Evolutionary conservation across 2,329 filamentous ascomycete genomes (phyloP), one percentile per base, ranked within the genome.

Genomic region (Neophaeococcomyces aloes): DNA sequence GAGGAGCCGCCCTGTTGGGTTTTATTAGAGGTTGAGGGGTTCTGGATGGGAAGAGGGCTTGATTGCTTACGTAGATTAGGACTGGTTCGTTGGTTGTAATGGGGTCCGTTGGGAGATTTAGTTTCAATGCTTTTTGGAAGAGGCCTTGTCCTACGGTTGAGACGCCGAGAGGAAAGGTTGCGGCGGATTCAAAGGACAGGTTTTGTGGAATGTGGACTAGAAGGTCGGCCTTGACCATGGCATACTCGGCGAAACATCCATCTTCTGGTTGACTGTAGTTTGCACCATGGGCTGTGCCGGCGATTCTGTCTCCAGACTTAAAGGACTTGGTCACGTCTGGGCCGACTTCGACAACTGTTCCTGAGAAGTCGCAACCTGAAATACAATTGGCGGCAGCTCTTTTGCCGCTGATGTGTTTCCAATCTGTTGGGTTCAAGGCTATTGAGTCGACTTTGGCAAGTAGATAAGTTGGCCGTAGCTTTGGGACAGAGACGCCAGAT

Each of bases 1-100:
- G 64, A 60, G 1, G 62, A 67, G 18, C 66, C 68, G 60, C 66
- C n/a, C n/a, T n/a, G n/a, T n/a, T n/a, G n/a, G n/a, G n/a, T n/a
- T n/a, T n/a, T n/a, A n/a, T n/a, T n/a, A n/a, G n/a, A n/a, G n/a
- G n/a, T n/a, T n/a, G n/a, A n/a, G n/a, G n/a, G n/a, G n/a, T n/a
- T n/a, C n/a, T n/a, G n/a, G n/a, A n/a, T n/a, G n/a, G n/a, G n/a
- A n/a, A n/a, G n/a, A n/a, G n/a, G n/a, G n/a, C n/a, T n/a, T 70
- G 27, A 70, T 51, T 29, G 70, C 23, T 45, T n/a, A 39, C 32
- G 19, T 42, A 33, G 31, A 38, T 38, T 36, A 53, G 46, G 5
- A 50, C 49, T 8, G 48, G 44, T 11, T 49, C 47, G 15, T 32
- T 40, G 11, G 45, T 45, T 17, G 50, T 50, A 44, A 50, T 39